Evolutionary conservation across 352 stramenopile species (phyloP).

Genomic region (Blastocystis hominis): DNA sequence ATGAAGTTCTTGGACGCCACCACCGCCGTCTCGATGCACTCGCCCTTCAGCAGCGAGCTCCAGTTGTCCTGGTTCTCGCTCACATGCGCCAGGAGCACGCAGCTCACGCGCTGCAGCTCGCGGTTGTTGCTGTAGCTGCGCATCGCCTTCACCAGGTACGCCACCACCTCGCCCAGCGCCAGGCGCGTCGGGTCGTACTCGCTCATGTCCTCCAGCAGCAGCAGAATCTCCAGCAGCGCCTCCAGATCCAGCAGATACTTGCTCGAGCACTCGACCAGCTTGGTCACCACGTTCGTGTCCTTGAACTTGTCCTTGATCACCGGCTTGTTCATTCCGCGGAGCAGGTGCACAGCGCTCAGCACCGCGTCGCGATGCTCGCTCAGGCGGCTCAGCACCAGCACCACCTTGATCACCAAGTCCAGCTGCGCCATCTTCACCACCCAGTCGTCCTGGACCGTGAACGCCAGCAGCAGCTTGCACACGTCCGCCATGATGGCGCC

Average conservation of each 20-base stretch:
- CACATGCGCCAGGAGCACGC: slow-evolving; percentile 36
- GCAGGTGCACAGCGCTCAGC: slow-evolving; percentile 37
- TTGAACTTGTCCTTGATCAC: background rate
- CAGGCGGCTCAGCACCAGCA: slow-evolving; percentile 34
- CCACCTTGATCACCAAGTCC: slow-evolving; percentile 20
- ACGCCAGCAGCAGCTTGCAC: background rate
- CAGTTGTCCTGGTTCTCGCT: slow-evolving; percentile 27
- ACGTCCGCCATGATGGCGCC: slow-evolving; percentile 18
- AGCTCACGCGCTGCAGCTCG: slow-evolving; percentile 25
- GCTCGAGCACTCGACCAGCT: slow-evolving; percentile 48
- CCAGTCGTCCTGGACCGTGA: slow-evolving; percentile 19
- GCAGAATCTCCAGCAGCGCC: slow-evolving; percentile 36
- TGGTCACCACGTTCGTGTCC: slow-evolving; percentile 12
- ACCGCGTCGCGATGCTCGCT: slow-evolving; percentile 18
- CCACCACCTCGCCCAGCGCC: slow-evolving; percentile 15
- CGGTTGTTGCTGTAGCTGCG: slow-evolving; percentile 47
- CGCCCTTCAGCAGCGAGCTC: slow-evolving; percentile 34
- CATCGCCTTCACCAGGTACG: slow-evolving; percentile 55
- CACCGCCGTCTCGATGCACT: slow-evolving; percentile 42
- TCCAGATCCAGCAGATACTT: slow-evolving; percentile 48
- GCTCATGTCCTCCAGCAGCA: slow-evolving; percentile 47
- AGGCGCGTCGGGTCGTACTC: slow-evolving; percentile 31
- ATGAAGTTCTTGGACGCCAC: slow-evolving; percentile 27
- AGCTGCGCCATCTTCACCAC: slow-evolving; percentile 12
- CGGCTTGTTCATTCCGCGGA: background rate